phyloP scores from a whole-genome alignment of 108 stramenopile genomes.

The Cylindrotheca fusiformis region DNA sequence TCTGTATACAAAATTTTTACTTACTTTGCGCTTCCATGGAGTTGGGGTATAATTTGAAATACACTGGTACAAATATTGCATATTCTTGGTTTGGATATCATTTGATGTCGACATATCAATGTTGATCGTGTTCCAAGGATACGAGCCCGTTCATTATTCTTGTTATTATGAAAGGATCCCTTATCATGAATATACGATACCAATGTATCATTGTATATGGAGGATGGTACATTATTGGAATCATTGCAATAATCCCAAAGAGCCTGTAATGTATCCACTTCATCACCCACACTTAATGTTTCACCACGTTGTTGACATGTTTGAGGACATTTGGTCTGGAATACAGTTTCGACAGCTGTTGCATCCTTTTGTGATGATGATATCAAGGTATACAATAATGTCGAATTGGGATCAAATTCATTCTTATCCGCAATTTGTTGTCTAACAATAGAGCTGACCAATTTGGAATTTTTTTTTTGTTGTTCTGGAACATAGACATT shows the following conservation, averaged over 20 bases:
- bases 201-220: neutral
- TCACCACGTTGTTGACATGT: slow-evolving; percentile 1
- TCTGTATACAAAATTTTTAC: no score
- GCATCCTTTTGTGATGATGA: neutral
- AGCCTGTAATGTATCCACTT: slow-evolving; percentile 17
- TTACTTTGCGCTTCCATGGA: slow-evolving; percentile 7
- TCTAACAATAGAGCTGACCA: slow-evolving; percentile 10
- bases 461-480: slow-evolving; percentile 1
- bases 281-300: slow-evolving; percentile 1
- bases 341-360: neutral
- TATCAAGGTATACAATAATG: slow-evolving; percentile 19
- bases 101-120: slow-evolving; percentile 6
- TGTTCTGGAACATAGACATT: slow-evolving; percentile 14
- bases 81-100: slow-evolving; percentile 1
- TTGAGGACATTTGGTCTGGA: neutral
- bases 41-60: slow-evolving; percentile 13
- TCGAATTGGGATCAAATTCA: neutral
- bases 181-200: slow-evolving; percentile 27
- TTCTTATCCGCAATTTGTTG: slow-evolving; percentile 14
- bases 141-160: slow-evolving; percentile 10
- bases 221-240: neutral
- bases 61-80: slow-evolving; percentile 18
- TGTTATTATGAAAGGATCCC: slow-evolving; percentile 16
- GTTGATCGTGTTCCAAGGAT: slow-evolving; percentile 8
- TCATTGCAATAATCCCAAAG: slow-evolving; percentile 18